Evolutionary conservation across 108 stramenopile genomes (phyloP), one percentile per base, ranked within the genome.

Genomic region (Skeletonema costatum): DNA sequence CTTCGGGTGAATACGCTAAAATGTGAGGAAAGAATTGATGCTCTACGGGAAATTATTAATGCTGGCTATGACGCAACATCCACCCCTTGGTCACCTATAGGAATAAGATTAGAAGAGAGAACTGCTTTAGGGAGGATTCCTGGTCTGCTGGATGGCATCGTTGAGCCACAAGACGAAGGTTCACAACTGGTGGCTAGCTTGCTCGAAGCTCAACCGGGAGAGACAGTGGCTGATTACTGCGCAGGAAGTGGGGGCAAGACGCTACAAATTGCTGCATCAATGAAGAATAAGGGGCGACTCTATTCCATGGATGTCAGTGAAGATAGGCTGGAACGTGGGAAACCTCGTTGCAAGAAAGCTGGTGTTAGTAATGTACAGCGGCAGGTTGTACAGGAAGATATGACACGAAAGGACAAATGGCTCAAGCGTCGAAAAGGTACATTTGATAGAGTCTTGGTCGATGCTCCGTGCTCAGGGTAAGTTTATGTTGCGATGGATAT

Each of bases 171-270:
- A 63, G 75, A 76, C 61, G 70, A 35, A 17, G 75, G 75, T 19
- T 76, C 75, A 42, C 75, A 76, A 35, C 11, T 76, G 2, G 62
- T 76, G 61, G 70, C 39, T 39, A 29, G 30, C 19, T 68, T 69
- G 5, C 25, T 56, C 29, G 48, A 70, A 60, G 74, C 68, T 19
- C 35, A 25, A 19, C 56, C 21, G 17, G 68, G 68, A 17, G 75
- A 76, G 31, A 53, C 66, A 2, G 70, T 71, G 13, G 70, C 71
- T 36, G 75, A 76, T 62, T 76, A 53, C 48, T 76, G 75, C 59
- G 69, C 70, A 31, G 75, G 75, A 17, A 76, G 71, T 63, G 75
- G 75, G 16, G 75, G 75, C 2, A 76, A 76, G 44, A 71, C 75
- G 6, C 44, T 76, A 29, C 60, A 60, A 16, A 8, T 76, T 19